Evolutionary conservation across 352 stramenopile species (phyloP).

Genomic region (Phytophthora ramorum): DNA sequence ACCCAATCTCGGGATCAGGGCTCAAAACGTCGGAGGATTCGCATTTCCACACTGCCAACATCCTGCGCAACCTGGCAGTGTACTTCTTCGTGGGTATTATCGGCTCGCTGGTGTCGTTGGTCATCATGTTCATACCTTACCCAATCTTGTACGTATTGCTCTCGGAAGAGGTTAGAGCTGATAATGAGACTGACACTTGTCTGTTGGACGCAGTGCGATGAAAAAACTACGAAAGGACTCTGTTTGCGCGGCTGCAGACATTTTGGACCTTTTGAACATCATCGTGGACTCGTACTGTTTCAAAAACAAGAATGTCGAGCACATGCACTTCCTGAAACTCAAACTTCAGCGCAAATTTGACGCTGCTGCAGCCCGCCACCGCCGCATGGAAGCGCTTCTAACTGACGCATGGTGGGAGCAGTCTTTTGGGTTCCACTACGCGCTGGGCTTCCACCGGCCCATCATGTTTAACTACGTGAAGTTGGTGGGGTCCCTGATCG

Average conservation of each 20-base stretch:
- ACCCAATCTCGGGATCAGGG: conserved; percentile 47
- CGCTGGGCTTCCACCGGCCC: conserved; percentile 69
- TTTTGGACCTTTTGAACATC: conserved; percentile 79
- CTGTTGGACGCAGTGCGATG: conserved; percentile 49
- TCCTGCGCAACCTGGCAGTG: conserved; percentile 67
- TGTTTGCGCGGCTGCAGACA: conserved; percentile 49
- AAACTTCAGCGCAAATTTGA: conserved; percentile 84
- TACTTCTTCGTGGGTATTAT: conserved; percentile 76
- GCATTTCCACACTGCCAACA: conserved; percentile 60
- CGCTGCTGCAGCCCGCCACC: conserved; percentile 48
- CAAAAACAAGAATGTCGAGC: conserved; percentile 85
- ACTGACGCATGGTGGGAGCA: conserved; percentile 87
- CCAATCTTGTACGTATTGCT: conserved; percentile 73
- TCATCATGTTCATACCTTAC: conserved; percentile 78
- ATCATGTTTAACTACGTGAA: conserved; percentile 78
- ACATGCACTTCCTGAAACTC: conserved; percentile 81
- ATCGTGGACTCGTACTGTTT: conserved; percentile 89
- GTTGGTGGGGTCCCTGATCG: conserved; percentile 68
- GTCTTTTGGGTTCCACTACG: conserved; percentile 66
- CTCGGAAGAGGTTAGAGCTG: neutral
- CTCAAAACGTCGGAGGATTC: conserved; percentile 60
- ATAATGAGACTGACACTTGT: conserved; percentile 17
- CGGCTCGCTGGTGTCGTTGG: conserved; percentile 65
- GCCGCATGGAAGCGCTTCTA: conserved; percentile 62
- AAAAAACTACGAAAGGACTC: conserved; percentile 56